These are phyloP conservation scores for Phytophthora cactorum DNA, from an alignment of 352 stramenopile genomes.

Conservation along the genomic window DNA sequence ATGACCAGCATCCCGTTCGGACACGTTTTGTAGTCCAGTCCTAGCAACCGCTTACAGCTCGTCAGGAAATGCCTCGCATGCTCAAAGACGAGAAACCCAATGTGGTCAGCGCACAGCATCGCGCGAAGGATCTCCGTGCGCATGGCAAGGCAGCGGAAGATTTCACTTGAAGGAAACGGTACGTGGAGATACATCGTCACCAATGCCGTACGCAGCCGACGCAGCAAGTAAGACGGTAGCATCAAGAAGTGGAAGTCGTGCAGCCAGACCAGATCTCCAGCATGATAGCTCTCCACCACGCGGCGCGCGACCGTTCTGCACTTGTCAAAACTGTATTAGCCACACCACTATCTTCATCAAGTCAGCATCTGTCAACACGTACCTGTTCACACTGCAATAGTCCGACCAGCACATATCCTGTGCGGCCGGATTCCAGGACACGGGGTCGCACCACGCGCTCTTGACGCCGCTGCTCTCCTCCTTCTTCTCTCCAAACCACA, in stretches of 20 bases:
- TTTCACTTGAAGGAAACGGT: conserved; percentile 98
- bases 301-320: conserved; percentile 52
- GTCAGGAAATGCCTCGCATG: conserved; percentile 94
- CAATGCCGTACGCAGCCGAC: conserved; percentile 90
- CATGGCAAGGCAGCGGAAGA: conserved; percentile 95
- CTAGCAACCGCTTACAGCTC: conserved; percentile 93
- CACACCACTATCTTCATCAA: not conserved
- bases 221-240: conserved; percentile 95
- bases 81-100: conserved; percentile 95
- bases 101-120: conserved; percentile 92
- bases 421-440: conserved; percentile 81
- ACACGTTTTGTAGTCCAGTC: conserved; percentile 93
- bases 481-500: conserved; percentile 26
- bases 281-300: conserved; percentile 78
- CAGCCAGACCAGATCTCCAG: conserved; percentile 95
- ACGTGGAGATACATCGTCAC: conserved; percentile 98
- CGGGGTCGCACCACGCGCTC: conserved; percentile 59
- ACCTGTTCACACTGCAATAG: conserved; percentile 81
- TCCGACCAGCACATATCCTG: conserved; percentile 81
- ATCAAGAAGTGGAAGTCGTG: conserved; percentile 99
- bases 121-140: conserved; percentile 91
- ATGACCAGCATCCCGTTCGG: conserved; percentile 91
- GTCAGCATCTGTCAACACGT: not conserved
- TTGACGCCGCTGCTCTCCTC: conserved; percentile 15
- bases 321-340: not conserved